Percentiles rank a stretch among this genome's conserved stretches.
phyloP scores from a whole-genome alignment of 805 yeast genomes.

The Suhomyces xylopsoci region DNA sequence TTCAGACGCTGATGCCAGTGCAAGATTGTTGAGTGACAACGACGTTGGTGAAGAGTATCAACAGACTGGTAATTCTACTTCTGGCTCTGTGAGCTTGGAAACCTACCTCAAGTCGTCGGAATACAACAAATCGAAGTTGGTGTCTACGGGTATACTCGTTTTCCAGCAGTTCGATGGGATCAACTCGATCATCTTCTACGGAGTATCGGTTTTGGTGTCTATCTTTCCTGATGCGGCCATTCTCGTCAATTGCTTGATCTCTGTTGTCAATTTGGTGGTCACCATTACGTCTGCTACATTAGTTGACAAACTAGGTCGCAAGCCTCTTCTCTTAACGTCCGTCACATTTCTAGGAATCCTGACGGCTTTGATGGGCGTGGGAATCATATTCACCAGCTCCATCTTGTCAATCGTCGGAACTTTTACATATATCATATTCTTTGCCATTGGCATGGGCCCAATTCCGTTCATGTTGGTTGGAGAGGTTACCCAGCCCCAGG shows the following conservation, averaged over 20 bases:
- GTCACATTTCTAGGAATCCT: slow-evolving; percentile 65
- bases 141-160: slow-evolving; percentile 68
- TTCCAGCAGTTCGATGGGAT: slow-evolving; percentile 94
- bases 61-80: background rate
- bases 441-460: slow-evolving; percentile 93
- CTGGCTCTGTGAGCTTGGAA: slow-evolving; percentile 21
- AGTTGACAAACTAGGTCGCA: slow-evolving; percentile 76
- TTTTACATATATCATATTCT: slow-evolving; percentile 71
- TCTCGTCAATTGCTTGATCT: slow-evolving; percentile 69
- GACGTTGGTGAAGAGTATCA: background rate
- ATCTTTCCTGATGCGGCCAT: slow-evolving; percentile 72
- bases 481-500: slow-evolving; percentile 80
- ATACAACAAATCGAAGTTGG: slow-evolving; percentile 57
- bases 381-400: slow-evolving; percentile 52
- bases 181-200: slow-evolving; percentile 89
- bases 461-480: slow-evolving; percentile 87
- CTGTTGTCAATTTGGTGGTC: slow-evolving; percentile 68
- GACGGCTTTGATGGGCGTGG: slow-evolving; percentile 61
- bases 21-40: slow-evolving; percentile 13
- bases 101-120: slow-evolving; percentile 50
- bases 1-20: slow-evolving; percentile 9
- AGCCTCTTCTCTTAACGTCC: slow-evolving; percentile 65
- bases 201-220: slow-evolving; percentile 76
- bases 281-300: slow-evolving; percentile 72
- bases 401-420: slow-evolving; percentile 59